Evolutionary conservation across 192 early-diverging fungal species (phyloP), one percentile per base, ranked within the genome.

Genomic region (Funneliformis geosporum): DNA sequence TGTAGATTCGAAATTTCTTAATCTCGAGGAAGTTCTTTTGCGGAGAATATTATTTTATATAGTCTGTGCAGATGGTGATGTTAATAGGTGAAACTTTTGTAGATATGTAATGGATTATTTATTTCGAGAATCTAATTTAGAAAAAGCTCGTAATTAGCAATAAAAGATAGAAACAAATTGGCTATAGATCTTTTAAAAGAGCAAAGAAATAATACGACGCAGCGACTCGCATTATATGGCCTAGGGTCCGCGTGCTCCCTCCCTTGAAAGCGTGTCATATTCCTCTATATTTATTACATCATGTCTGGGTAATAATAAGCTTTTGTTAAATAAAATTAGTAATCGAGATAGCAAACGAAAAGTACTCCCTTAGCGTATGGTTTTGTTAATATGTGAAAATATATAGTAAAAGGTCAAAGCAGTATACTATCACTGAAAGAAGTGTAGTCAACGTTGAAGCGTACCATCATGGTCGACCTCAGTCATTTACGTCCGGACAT

Each of bases 391-490:
- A 64, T 71, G 69, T 71, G 27, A 43, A 71, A 27, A 28, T 5
- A 71, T 71, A 71, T 12, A 43, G 40, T 25, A 25, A 11, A 27
- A 65, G 23, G 62, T 27, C 62, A 27, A 27, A 28, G 69, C 27
- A 28, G 42, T n/a, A 28, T 27, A 28, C 42, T 71, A 71, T 71
- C 27, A 14, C 7, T 64, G 61, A 64, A 71, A 71, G 33, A 71
- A 71, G 69, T 47, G 14, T 42, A 71, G 40, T 28, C 27, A 71
- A 25, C 27, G 27, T 65, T 65, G 62, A 65, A 65, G 27, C 27
- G 62, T 62, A 65, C 62, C 42, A 71, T 71, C 69, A 64, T 71
- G 69, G 69, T 71, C 44, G 69, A 71, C 69, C 69, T 42, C 69
- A 71, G 42, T 71, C 1, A 71, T 71, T 71, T 71, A 71, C 42